These are phyloP conservation scores for Gynostemma pentaphyllum DNA, from an alignment of 306 rosid genomes.

Conservation along the genomic window DNA sequence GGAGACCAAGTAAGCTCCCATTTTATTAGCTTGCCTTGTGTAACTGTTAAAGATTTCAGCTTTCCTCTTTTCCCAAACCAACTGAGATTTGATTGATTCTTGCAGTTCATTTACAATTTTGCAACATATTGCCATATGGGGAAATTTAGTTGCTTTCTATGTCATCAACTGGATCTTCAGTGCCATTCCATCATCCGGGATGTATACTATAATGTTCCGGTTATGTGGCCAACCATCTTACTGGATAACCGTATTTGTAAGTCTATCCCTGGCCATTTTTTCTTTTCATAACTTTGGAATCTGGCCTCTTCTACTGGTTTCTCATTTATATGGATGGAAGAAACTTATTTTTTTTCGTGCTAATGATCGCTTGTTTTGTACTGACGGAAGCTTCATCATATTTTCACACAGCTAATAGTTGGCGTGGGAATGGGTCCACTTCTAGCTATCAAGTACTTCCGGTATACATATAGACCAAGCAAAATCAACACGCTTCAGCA, in stretches of 20 bases:
- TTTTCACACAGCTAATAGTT: conserved; percentile 50
- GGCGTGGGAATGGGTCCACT: conserved; percentile 99
- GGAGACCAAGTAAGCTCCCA: conserved; percentile 83
- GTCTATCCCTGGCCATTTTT: conserved; percentile 18
- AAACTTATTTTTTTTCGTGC: too few relatives aligned
- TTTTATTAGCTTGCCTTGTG: neutral
- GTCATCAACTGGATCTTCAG: conserved; percentile 81
- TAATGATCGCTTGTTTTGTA: neutral
- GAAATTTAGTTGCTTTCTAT: conserved; percentile 77
- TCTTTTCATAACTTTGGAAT: neutral
- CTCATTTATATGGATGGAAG: too few relatives aligned
- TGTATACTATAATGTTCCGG: conserved; percentile 92
- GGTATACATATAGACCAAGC: conserved; percentile 81
- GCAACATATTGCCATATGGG: conserved; percentile 93
- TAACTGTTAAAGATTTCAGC: too few relatives aligned
- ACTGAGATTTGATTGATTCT: conserved; percentile 22
- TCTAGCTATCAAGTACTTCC: conserved; percentile 78
- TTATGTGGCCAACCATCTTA: conserved; percentile 79
- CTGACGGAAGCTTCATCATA: neutral
- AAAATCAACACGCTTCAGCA: conserved; percentile 90
- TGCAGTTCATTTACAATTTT: conserved; percentile 83
- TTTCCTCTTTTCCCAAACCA: conserved; percentile 2
- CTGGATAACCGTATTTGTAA: conserved; percentile 78
- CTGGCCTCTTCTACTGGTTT: neutral
- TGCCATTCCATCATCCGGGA: conserved; percentile 86